phyloP scores from a whole-genome alignment of 108 stramenopile genomes.

The Skeletonema grethae region DNA sequence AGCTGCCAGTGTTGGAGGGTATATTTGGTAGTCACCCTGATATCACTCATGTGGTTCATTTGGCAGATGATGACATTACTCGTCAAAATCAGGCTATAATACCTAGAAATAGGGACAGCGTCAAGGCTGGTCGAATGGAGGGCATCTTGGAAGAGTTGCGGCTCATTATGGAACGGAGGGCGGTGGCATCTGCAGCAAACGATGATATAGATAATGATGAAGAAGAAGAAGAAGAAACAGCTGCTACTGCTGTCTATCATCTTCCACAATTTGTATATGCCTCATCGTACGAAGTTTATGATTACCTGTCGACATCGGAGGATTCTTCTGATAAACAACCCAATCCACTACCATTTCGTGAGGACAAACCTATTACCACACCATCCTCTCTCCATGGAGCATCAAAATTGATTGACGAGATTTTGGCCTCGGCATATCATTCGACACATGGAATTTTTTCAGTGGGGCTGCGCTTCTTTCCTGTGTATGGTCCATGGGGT shows the following conservation, averaged over 20 bases:
- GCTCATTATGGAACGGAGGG: slow-evolving; percentile 15
- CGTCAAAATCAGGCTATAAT: slow-evolving; percentile 51
- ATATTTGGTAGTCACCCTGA: slow-evolving; percentile 74
- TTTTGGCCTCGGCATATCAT: slow-evolving; percentile 74
- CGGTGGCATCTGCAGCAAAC: not conserved
- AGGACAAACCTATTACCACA: slow-evolving; percentile 66
- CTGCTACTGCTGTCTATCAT: not conserved
- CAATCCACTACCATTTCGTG: slow-evolving; percentile 56
- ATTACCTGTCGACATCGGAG: slow-evolving; percentile 12
- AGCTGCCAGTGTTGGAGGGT: slow-evolving; percentile 74
- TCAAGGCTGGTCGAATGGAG: slow-evolving; percentile 82
- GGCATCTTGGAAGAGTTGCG: slow-evolving; percentile 72
- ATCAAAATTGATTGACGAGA: slow-evolving; percentile 79
- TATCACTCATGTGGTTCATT: slow-evolving; percentile 83
- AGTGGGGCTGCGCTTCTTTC: slow-evolving; percentile 84
- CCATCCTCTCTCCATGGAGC: slow-evolving; percentile 71
- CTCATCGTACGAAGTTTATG: slow-evolving; percentile 53
- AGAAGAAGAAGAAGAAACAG: not conserved
- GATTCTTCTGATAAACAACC: not conserved
- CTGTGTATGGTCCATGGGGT: slow-evolving; percentile 89
- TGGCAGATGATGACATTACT: slow-evolving; percentile 50
- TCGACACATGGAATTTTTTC: slow-evolving; percentile 70
- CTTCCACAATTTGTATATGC: slow-evolving; percentile 66
- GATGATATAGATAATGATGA: slow-evolving; percentile 15
- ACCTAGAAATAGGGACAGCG: slow-evolving; percentile 62